These are phyloP conservation scores for Calycina marina DNA, from an alignment of 2,329 filamentous ascomycete genomes.

Conservation along the genomic window DNA sequence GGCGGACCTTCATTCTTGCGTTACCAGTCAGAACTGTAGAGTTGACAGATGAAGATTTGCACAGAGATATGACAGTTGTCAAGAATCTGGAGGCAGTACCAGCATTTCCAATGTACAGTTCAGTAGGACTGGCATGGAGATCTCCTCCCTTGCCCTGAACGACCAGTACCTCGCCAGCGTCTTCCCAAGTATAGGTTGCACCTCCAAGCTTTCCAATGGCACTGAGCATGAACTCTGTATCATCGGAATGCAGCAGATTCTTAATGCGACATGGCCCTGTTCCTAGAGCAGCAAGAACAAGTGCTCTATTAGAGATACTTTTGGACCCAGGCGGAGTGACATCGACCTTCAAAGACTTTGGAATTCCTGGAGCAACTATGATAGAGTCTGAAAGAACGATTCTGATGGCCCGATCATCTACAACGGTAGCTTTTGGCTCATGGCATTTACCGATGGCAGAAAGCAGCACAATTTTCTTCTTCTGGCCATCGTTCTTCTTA, in stretches of 20 bases:
- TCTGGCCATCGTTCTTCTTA: constrained; percentile 92
- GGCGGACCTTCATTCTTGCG: constrained; percentile 86
- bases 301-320: constrained; percentile 89
- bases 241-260: constrained; percentile 90
- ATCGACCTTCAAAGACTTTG: constrained; percentile 47
- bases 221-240: constrained; percentile 93
- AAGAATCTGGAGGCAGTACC: constrained; percentile 92
- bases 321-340: constrained; percentile 92
- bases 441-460: constrained; percentile 79
- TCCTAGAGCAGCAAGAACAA: constrained; percentile 85
- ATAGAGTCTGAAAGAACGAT: constrained; percentile 71
- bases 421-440: constrained; percentile 76
- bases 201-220: constrained; percentile 76
- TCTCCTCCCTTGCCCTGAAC: constrained; percentile 84
- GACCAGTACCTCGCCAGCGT: constrained; percentile 79
- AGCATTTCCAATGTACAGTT: constrained; percentile 89
- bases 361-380: constrained; percentile 57
- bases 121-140: constrained; percentile 57
- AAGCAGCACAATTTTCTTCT: constrained; percentile 91
- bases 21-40: constrained; percentile 84
- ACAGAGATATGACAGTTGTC: constrained; percentile 80
- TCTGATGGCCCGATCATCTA: constrained; percentile 73
- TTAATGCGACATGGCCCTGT: constrained; percentile 74
- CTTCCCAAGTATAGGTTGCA: constrained; percentile 84
- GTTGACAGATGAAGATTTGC: constrained; percentile 46